These are phyloP conservation scores for Quercus lobata DNA, from an alignment of 331 rosid species.

Conservation along the genomic window DNA sequence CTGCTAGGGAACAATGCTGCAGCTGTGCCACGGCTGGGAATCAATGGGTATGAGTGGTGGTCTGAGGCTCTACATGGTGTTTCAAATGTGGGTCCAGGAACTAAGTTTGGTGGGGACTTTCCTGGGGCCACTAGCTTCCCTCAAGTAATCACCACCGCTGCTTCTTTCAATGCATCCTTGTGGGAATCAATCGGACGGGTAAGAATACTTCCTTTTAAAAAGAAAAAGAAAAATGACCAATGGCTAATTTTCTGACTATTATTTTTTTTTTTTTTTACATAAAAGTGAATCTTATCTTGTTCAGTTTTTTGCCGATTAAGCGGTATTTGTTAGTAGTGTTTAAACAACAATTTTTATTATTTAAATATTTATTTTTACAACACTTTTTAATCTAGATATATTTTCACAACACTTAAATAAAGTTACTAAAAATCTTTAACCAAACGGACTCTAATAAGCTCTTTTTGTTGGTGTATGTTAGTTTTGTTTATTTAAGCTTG, in stretches of 20 bases:
- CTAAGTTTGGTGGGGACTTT: slow-evolving; percentile 48
- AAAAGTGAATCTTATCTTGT: too few species aligned
- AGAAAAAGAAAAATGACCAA: neutral
- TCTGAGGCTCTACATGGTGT: slow-evolving; percentile 93
- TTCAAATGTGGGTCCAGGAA: slow-evolving; percentile 83
- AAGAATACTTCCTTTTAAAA: neutral
- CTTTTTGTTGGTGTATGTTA: slow-evolving; percentile 4
- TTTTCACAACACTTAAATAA: too few species aligned
- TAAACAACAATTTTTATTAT: fast-evolving
- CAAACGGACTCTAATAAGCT: fast-evolving
- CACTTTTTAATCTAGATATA: fast-evolving
- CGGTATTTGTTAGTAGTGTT: fast-evolving
- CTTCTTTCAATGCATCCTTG: slow-evolving; percentile 75
- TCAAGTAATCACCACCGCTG: slow-evolving; percentile 90
- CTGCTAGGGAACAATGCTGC: slow-evolving; percentile 60
- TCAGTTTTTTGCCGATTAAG: neutral
- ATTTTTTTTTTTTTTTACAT: neutral
- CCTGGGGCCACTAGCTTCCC: slow-evolving; percentile 88
- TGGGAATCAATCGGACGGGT: slow-evolving; percentile 95
- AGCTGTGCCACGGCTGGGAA: slow-evolving; percentile 66
- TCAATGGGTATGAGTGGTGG: slow-evolving; percentile 87
- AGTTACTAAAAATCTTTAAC: fast-evolving
- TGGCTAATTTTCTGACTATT: neutral
- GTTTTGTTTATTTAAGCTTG: neutral
- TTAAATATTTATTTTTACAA: too few species aligned